These are phyloP conservation scores for Mycena vitilis DNA, from an alignment of 768 basidiomycete genomes.

Conservation along the genomic window DNA sequence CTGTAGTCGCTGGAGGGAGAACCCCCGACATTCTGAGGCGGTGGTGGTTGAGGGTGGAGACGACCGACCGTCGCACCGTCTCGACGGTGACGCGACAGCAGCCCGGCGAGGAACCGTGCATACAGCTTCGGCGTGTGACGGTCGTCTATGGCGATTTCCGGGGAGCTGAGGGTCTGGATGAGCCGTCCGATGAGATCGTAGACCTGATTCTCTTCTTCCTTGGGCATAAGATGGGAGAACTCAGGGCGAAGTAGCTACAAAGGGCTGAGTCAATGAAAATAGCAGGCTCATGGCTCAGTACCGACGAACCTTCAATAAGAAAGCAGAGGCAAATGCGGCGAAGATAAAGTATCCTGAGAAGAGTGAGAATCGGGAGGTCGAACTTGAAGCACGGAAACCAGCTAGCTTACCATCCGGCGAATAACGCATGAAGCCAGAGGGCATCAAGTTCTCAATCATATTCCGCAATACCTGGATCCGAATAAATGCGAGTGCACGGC, in stretches of 20 bases:
- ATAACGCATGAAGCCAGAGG: slow-evolving; percentile 81
- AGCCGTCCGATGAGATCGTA: slow-evolving; percentile 78
- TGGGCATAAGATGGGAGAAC: slow-evolving; percentile 70
- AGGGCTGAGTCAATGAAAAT: neutral
- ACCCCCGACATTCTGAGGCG: slow-evolving; percentile 44
- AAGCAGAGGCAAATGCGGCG: slow-evolving; percentile 84
- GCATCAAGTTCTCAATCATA: slow-evolving; percentile 73
- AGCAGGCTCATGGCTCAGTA: neutral
- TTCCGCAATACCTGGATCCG: slow-evolving; percentile 52
- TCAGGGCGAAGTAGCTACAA: slow-evolving; percentile 77
- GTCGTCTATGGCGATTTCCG: slow-evolving; percentile 83
- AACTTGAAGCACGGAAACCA: neutral
- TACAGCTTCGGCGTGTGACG: slow-evolving; percentile 85
- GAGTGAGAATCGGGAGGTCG: neutral
- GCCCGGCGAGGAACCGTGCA: slow-evolving; percentile 81
- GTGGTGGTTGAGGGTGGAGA: slow-evolving; percentile 62
- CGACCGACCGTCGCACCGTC: slow-evolving; percentile 73
- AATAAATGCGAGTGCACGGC: too few species aligned
- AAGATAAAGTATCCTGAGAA: slow-evolving; percentile 78
- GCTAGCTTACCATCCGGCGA: slow-evolving; percentile 74
- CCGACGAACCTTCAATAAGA: slow-evolving; percentile 76
- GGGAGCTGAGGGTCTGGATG: slow-evolving; percentile 77
- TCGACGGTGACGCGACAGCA: slow-evolving; percentile 75
- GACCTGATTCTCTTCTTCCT: slow-evolving; percentile 75
- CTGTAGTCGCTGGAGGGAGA: slow-evolving; percentile 34